Conservation (phyloP, 352 stramenopile genomes). For the Hyaloperonospora arabidopsidis region DNA sequence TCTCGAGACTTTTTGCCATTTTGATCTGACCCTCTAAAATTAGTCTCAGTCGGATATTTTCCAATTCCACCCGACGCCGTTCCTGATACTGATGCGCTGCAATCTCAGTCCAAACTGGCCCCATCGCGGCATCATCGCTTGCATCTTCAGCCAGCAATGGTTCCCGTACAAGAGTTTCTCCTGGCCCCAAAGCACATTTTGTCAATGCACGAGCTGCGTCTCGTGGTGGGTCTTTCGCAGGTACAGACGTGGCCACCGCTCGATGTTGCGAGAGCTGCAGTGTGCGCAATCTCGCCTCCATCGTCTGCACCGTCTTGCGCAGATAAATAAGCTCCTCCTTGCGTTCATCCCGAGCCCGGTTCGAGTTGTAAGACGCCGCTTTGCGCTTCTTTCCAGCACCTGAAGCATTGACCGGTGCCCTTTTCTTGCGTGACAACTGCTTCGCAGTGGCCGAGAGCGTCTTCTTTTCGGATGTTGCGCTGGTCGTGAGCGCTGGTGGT, state of each 20-base stretch:
- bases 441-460: constrained; percentile 11
- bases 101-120: constrained; percentile 46
- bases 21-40: constrained; percentile 62
- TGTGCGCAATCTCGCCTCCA: constrained; percentile 34
- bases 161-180: constrained; percentile 14
- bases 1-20: constrained; percentile 53
- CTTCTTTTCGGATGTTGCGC: constrained; percentile 19
- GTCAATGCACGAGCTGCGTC: constrained; percentile 21
- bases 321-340: constrained; percentile 68
- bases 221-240: constrained; percentile 3
- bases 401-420: constrained; percentile 8
- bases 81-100: constrained; percentile 44
- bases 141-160: constrained; percentile 17
- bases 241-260: constrained; percentile 12
- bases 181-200: constrained; percentile 16
- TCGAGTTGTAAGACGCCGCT: constrained; percentile 44
- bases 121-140: constrained; percentile 30
- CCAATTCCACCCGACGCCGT: constrained; percentile 37
- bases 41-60: constrained; percentile 53
- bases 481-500: constrained; percentile 10
- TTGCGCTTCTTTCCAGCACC: constrained; percentile 33
- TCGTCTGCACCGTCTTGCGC: constrained; percentile 45
- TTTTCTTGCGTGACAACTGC: constrained; percentile 22
- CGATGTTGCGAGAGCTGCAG: constrained; percentile 34
- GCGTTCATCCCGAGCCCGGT: constrained; percentile 45